Base-by-base conservation (phyloP, 495 filamentous ascomycete genomes). In the Tuber aestivum region DNA sequence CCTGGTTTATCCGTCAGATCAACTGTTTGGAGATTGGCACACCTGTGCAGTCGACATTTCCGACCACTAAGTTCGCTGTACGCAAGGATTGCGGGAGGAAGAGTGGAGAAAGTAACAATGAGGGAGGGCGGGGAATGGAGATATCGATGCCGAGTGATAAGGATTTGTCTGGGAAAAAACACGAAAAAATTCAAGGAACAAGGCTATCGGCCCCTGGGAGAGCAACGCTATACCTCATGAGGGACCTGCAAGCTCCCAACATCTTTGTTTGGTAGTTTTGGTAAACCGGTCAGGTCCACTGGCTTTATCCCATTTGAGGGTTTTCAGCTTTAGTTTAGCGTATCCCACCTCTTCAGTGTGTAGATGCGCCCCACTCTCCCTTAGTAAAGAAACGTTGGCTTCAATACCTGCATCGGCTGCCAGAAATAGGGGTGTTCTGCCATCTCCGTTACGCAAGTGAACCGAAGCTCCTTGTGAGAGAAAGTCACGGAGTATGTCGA, bases 401-500 rank as follows among this genome's bases (percentile, higher is more conserved):
- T 84, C 84, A 68, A 89, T 84, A 45, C 89, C 88, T 23, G 89
- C 87, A 70, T 89, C 86, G 14, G 89, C 88, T 10, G 89, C 89
- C 0, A 91, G 85, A 81, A 90, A 89, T 72, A 89, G 82, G 0
- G 95, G 93, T 70, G 94, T 97, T 80, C 92, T 91, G 74, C 92
- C 90, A 38, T 89, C 89, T 32, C 89, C 87, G 83, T 97, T 97
- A 65, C 95, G 89, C 35, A 93, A 84, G 83, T 97, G 94, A 21
- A 97, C 95, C 48, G 92, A 94, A 2, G 92, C 95, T 4, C 94
- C 94, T 40, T 92, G 87, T 35, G 84, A 86, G 14, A 97, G 88
- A 71, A 97, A 87, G 78, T 91, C 90, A 45, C 88, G 87, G 69
- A 97, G 85, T 40, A 97, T 90, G 1, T 89, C 84, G 37, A 89